Conservation (phyloP, 805 yeast genomes). For the Ogataea wickerhamii region DNA sequence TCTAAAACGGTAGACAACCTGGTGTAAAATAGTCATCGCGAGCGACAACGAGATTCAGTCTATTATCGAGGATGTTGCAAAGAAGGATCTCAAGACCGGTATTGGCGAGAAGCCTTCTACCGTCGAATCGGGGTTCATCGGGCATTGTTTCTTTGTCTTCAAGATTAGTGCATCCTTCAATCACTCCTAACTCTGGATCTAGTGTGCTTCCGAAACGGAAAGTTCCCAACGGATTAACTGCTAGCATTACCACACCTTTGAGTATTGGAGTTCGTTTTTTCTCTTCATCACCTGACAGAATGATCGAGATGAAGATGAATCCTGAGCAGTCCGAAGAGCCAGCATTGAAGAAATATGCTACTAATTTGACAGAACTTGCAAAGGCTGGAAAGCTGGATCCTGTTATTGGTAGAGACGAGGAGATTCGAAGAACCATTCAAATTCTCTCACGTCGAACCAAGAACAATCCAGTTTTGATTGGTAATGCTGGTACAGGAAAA, state of each 20-base stretch:
- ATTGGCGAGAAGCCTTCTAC: background rate
- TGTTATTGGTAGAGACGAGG: constrained; percentile 95
- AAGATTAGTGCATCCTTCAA: too few species aligned
- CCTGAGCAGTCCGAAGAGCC: constrained; percentile 50
- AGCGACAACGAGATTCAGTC: too few species aligned
- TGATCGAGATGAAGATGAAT: constrained; percentile 31
- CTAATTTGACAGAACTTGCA: constrained; percentile 83
- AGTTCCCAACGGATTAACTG: too few species aligned
- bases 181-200: too few species aligned
- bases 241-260: too few species aligned
- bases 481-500: constrained; percentile 97
- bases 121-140: too few species aligned
- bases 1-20: too few species aligned
- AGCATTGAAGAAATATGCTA: constrained; percentile 81
- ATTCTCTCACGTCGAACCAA: constrained; percentile 89
- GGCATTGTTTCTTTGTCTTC: too few species aligned
- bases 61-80: background rate
- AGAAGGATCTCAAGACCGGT: background rate
- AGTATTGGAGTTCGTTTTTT: too few species aligned
- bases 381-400: constrained; percentile 90
- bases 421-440: constrained; percentile 88
- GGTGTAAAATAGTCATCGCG: too few species aligned
- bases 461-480: constrained; percentile 92
- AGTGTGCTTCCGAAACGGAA: too few species aligned
- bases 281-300: constrained; percentile 9